Base-by-base conservation (phyloP, 176 grass and related monocot genomes). In the Eremochloa ophiuroides region DNA sequence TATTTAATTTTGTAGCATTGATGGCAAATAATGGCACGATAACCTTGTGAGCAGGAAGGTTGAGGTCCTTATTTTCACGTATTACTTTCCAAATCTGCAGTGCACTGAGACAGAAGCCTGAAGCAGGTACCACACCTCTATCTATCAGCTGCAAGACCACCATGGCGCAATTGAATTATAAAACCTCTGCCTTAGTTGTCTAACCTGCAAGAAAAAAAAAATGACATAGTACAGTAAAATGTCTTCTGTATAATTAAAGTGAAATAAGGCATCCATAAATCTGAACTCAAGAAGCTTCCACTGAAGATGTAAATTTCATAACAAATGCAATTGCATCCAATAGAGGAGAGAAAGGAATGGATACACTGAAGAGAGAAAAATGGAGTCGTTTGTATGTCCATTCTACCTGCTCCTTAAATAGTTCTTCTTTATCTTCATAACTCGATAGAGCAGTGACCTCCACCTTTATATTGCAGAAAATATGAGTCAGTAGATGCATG, bases 31-130 rank as follows among this genome's bases (percentile, higher is more conserved):
- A 80, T 71, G 66, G 26, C 16, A 62, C 37, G 87, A 64, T 18
- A 80, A 94, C 95, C 92, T 98, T 91, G 87, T 98, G 90, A 86
- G 95, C 88, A 46, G 95, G 95, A 82, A 98, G 92, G 75, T 95
- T 86, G 28, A 98, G 95, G 67, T 95, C 95, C 85, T 98, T 98
- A 91, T 98, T 95, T 91, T 95, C 92, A 44, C 85, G 82, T 79
- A 93, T 91, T 43, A 95, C 84, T 89, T 91, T 93, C 95, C 95
- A 98, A 64, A 98, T 90, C 66, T 95, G 86, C 76, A 88, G 85
- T 77, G 90, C 88, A 85, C 88, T 98, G 44, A 86, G 83, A 78
- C 90, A 95, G 82, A 98, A 98, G 56, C 78, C 90, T 80, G 95
- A 98, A 87, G 88, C 90, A 68, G 95, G 95, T 70, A 98, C 75